Conservation (phyloP, 768 basidiomycete species). For the Pleurotus citrinopileatus region DNA sequence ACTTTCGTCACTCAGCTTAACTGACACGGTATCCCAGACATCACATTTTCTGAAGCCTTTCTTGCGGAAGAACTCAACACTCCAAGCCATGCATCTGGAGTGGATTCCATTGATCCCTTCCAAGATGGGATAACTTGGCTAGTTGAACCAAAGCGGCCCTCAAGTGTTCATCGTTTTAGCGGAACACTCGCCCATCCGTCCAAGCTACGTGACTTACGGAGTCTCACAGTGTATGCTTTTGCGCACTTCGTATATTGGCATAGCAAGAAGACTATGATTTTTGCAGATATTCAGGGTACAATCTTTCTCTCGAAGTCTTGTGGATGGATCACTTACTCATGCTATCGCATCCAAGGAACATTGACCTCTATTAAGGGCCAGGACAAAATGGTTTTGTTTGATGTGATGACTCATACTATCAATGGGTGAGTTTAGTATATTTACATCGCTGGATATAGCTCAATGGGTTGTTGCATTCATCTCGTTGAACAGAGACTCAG, state of each 20-base stretch:
- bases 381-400: constrained; percentile 15
- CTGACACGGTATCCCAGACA: not conserved
- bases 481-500: not conserved
- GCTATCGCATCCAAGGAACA: constrained; percentile 10
- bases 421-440: constrained; percentile 11
- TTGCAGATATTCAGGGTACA: constrained; percentile 16
- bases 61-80: not conserved
- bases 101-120: not conserved
- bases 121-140: constrained; percentile 15
- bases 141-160: constrained; percentile 11
- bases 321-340: not conserved
- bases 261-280: constrained; percentile 7
- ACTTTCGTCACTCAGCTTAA: not conserved
- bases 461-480: not conserved
- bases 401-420: constrained; percentile 17
- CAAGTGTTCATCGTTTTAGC: constrained; percentile 11
- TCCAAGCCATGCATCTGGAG: constrained; percentile 10
- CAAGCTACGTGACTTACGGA: not conserved
- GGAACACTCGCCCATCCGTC: constrained; percentile 11
- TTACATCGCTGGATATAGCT: not conserved
- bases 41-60: not conserved
- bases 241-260: constrained; percentile 13
- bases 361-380: constrained; percentile 5
- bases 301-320: not conserved
- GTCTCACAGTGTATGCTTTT: constrained; percentile 12